phyloP scores from a whole-genome alignment of 352 stramenopile genomes.

The Phytophthora parvispora region DNA sequence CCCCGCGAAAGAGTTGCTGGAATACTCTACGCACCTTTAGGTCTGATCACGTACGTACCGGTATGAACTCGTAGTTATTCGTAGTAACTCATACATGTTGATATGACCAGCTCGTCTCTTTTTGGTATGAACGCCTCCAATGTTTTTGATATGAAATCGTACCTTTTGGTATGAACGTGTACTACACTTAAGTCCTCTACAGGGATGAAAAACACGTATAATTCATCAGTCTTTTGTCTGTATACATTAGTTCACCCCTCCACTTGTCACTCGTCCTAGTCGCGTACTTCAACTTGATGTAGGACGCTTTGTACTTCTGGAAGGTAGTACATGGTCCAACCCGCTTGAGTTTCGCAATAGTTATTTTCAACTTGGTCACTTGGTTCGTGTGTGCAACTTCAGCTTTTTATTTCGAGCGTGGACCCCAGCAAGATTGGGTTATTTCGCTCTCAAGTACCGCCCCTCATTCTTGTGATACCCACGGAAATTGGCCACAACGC shows the following conservation, averaged over 20 bases:
- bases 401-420: not conserved
- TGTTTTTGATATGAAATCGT: not conserved
- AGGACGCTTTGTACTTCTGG: not conserved
- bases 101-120: not conserved
- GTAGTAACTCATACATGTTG: slow-evolving; percentile 2
- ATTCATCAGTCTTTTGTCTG: not conserved
- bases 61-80: slow-evolving; percentile 3
- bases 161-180: not conserved
- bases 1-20: not conserved
- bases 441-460: not conserved
- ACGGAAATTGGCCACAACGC: not conserved
- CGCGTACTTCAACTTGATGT: not conserved
- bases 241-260: not conserved
- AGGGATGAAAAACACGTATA: not conserved
- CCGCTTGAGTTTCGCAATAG: not conserved
- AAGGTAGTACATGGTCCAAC: slow-evolving; percentile 1
- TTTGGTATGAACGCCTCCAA: slow-evolving; percentile 3
- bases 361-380: not conserved
- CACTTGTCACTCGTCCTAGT: not conserved
- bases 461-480: not conserved
- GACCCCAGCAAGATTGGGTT: not conserved
- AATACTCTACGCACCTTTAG: slow-evolving; percentile 2
- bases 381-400: not conserved
- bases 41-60: not conserved
- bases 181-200: not conserved